Conservation (phyloP, 73 alveolate species). For the Symbiodinium pilosum region DNA sequence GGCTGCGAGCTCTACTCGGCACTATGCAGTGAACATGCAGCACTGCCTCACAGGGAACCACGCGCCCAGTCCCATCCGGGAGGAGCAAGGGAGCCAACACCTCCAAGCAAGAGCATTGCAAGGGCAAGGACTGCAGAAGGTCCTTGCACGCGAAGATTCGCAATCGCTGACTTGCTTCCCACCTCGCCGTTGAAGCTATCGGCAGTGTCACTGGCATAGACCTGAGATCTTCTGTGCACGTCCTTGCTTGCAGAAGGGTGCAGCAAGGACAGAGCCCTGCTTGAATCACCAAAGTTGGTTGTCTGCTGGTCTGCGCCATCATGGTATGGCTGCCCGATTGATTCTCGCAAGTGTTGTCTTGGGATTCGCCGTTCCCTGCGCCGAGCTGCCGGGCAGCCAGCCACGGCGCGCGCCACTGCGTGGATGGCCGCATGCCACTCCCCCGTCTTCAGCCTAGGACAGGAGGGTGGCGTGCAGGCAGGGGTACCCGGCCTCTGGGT, state of each 20-base stretch:
- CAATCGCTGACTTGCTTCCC: background rate
- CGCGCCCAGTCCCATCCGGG: background rate
- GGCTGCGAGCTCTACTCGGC: no score
- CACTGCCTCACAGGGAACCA: background rate
- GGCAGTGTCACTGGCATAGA: constrained; percentile 62
- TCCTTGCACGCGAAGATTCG: background rate
- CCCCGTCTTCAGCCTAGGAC: constrained; percentile 71
- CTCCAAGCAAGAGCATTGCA: background rate
- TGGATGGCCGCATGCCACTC: constrained; percentile 78
- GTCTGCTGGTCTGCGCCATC: no score
- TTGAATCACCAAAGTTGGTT: no score
- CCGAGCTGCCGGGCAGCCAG: constrained; percentile 34
- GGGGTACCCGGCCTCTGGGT: no score
- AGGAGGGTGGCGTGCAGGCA: no score
- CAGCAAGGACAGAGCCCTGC: no score
- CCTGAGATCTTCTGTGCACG: background rate
- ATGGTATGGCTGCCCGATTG: no score
- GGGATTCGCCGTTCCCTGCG: background rate
- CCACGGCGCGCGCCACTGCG: constrained; percentile 69
- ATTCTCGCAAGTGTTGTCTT: no score
- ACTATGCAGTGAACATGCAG: no score
- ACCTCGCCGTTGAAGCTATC: constrained; percentile 54
- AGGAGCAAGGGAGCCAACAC: background rate
- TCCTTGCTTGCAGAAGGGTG: no score
- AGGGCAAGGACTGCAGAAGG: no score